Evolutionary conservation across 2,329 filamentous ascomycete species (phyloP), one percentile per base, ranked within the genome.

Genomic region (Cryphonectria japonica): DNA sequence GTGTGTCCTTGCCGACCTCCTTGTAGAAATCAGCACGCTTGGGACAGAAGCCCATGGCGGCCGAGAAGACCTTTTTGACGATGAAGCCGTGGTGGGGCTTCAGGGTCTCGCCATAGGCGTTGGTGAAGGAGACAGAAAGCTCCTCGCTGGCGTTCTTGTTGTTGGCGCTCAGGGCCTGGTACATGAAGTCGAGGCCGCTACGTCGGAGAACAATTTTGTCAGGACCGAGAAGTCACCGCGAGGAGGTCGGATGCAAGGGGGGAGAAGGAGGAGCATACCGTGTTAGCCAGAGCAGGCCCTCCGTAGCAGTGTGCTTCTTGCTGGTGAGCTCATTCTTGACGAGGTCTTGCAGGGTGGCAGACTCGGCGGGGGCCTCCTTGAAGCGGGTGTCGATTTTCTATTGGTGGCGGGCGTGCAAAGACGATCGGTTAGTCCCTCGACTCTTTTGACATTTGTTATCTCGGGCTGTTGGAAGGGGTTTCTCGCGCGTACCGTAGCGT

Each of bases 141-240:
- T 98, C 94, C 79, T 94, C 88, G 75, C 80, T 76, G 68, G 88
- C 78, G 78, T 92, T 90, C 78, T 86, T 82, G 75, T 94, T 78
- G 84, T 97, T 97, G 80, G 91, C 87, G 78, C 89, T 89, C 74
- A 99, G 90, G 72, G 93, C 93, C 81, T 93, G 90, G 79, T 91
- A 90, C 75, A 95, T 98, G 85, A 99, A 99, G 79, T 98, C 94
- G 78, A 98, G 92, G 72, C 92, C 96, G 73, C 95, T 97, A 77
- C 64, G 77, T 65, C 22, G 26, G 3, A 69, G n/a, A 57, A 19
- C 62, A 26, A 52, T n/a, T 52, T 46, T 71, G 62, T 74, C 37
- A 72, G 67, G 26, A 22, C 41, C 13, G 3, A 1, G 8, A 68
- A 67, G 69, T 73, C 63, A 75, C 70, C 39, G 34, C 22, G 59